Evolutionary conservation across 495 filamentous ascomycete species (phyloP).

Genomic region (Penicillium atrosanguineum): DNA sequence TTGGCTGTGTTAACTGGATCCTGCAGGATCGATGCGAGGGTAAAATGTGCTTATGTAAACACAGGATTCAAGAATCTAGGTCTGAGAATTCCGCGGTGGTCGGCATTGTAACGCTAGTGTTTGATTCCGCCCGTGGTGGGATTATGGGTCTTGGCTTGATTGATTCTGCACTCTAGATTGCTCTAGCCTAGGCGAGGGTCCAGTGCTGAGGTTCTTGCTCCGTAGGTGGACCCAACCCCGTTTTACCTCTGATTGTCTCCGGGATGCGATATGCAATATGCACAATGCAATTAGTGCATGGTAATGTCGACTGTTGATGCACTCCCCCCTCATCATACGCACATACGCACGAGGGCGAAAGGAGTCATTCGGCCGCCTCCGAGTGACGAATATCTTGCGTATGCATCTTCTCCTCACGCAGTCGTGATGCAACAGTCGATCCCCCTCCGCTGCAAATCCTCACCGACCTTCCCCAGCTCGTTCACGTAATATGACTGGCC

Average conservation of each 20-base stretch:
- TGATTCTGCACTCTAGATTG: too few relatives aligned
- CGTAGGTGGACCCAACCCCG: too few relatives aligned
- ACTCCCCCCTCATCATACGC: background rate
- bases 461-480: constrained; percentile 30
- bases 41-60: background rate
- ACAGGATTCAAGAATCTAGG: background rate
- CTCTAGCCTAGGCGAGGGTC: too few relatives aligned
- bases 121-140: too few relatives aligned
- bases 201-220: too few relatives aligned
- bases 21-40: background rate
- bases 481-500: constrained; percentile 38
- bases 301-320: background rate
- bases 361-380: too few relatives aligned
- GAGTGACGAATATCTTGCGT: background rate
- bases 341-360: too few relatives aligned
- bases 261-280: too few relatives aligned
- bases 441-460: constrained; percentile 33
- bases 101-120: background rate
- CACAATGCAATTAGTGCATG: too few relatives aligned
- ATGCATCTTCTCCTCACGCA: constrained; percentile 9
- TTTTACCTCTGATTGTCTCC: too few relatives aligned
- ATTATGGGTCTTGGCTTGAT: too few relatives aligned
- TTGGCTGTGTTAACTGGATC: background rate
- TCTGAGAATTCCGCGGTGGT: background rate
- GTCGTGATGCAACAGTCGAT: constrained; percentile 26